Conservation (phyloP, 1,139 yeast genomes). For the Sugiyamaella pinicola region DNA sequence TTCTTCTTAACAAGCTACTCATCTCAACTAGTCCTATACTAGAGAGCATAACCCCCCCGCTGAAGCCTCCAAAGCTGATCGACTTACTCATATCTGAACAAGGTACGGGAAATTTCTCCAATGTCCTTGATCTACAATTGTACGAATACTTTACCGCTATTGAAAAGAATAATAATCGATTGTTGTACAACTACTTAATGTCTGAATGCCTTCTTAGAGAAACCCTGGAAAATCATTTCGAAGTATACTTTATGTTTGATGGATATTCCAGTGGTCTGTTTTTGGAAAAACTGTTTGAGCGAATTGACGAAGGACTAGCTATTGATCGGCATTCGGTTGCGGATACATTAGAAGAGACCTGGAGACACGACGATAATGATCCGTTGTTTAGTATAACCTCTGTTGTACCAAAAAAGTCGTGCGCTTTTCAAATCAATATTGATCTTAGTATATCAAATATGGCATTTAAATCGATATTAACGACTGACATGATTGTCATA, state of each 20-base stretch:
- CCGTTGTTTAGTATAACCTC: constrained; percentile 4
- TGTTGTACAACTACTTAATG: neutral
- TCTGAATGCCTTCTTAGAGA: constrained; percentile 6
- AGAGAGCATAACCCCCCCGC: neutral
- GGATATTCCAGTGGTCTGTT: constrained; percentile 15
- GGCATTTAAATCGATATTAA: constrained; percentile 2
- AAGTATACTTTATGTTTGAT: constrained; percentile 27
- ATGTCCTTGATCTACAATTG: constrained; percentile 7
- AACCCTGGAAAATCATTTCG: constrained; percentile 18
- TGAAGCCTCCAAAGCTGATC: neutral
- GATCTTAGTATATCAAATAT: constrained; percentile 1
- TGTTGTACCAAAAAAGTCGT: neutral
- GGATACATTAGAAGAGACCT: constrained; percentile 19
- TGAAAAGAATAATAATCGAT: constrained; percentile 9
- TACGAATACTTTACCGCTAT: constrained; percentile 1
- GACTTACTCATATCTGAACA: neutral
- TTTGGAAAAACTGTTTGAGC: constrained; percentile 11
- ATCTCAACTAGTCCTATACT: neutral
- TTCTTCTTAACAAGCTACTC: constrained; percentile 3
- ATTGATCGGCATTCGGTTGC: constrained; percentile 22
- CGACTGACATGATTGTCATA: neutral
- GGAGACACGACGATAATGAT: neutral
- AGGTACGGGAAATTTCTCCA: constrained; percentile 9
- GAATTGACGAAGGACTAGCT: constrained; percentile 10
- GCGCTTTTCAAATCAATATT: constrained; percentile 5